These are phyloP conservation scores for Apophysomyces trapeziformis DNA, from an alignment of 371 early-diverging fungal species.

Conservation along the genomic window DNA sequence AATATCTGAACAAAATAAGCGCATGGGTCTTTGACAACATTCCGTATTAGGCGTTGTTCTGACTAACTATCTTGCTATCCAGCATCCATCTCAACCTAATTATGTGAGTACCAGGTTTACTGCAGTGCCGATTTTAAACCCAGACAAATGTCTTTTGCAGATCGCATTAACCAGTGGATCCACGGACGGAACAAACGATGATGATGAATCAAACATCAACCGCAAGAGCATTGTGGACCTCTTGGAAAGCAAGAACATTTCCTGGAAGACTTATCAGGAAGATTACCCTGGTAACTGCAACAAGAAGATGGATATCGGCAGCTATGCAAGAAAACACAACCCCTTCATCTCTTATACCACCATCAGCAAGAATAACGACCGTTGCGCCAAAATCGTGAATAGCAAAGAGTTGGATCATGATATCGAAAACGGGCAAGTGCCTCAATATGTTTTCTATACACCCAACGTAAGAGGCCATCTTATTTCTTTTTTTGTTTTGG, in stretches of 20 bases:
- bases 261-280: slow-evolving; percentile 74
- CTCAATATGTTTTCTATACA: slow-evolving; percentile 64
- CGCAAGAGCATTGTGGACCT: slow-evolving; percentile 61
- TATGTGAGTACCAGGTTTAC: slow-evolving; percentile 51
- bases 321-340: slow-evolving; percentile 61
- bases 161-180: slow-evolving; percentile 52
- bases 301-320: slow-evolving; percentile 28
- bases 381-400: slow-evolving; percentile 61
- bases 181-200: slow-evolving; percentile 47
- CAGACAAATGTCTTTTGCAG: slow-evolving; percentile 18
- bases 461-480: slow-evolving; percentile 37
- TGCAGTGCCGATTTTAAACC: slow-evolving; percentile 37
- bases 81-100: slow-evolving; percentile 51
- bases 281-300: slow-evolving; percentile 56
- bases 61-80: slow-evolving; percentile 41
- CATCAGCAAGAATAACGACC: slow-evolving; percentile 46
- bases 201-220: slow-evolving; percentile 43
- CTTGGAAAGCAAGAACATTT: slow-evolving; percentile 59
- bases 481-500: not conserved
- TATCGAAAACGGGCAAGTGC: slow-evolving; percentile 44
- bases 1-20: not conserved
- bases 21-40: not conserved
- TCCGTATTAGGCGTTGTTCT: slow-evolving; percentile 32
- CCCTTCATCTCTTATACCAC: slow-evolving; percentile 64
- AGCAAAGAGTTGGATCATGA: slow-evolving; percentile 55